Percentiles rank a stretch among this genome's conserved stretches.
These are phyloP conservation scores for Dryas alaskensis DNA, from an alignment of 306 rosid genomes.

Conservation along the genomic window DNA sequence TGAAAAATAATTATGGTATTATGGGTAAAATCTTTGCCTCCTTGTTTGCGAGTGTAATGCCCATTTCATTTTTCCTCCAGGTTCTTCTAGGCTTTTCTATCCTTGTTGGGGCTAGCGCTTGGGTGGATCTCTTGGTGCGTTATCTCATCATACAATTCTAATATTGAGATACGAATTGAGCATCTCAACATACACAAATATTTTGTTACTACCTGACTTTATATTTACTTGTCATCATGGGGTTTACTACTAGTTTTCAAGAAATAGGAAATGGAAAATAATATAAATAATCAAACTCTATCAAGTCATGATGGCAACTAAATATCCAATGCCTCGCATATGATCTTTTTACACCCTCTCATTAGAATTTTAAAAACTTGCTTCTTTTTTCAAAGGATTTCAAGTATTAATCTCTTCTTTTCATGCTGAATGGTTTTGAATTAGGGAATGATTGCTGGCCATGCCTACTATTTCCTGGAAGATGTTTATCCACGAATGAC, in stretches of 20 bases:
- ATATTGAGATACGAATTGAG: slow-evolving; percentile 9
- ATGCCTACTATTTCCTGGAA: slow-evolving; percentile 92
- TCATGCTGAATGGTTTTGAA: background rate
- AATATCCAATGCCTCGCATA: background rate
- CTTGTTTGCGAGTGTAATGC: background rate
- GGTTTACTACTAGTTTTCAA: background rate
- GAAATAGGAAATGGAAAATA: no score
- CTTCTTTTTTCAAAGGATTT: background rate
- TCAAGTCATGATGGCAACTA: background rate
- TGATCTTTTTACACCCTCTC: background rate
- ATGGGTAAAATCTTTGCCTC: background rate
- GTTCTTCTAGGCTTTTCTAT: slow-evolving; percentile 92
- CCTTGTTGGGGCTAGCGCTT: slow-evolving; percentile 95
- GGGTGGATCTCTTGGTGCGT: slow-evolving; percentile 94
- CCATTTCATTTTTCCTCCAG: slow-evolving; percentile 30
- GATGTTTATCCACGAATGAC: slow-evolving; percentile 95
- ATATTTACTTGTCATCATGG: background rate
- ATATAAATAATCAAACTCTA: no score
- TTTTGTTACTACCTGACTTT: background rate
- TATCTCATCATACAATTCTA: slow-evolving; percentile 5
- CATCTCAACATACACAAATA: background rate
- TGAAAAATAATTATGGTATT: background rate
- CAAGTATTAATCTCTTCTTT: background rate
- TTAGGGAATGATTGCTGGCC: slow-evolving; percentile 99
- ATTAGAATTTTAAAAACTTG: background rate